Evolutionary conservation across 2,329 filamentous ascomycete species (phyloP), one percentile per base, ranked within the genome.

Genomic region (Aspergillus amoenus): DNA sequence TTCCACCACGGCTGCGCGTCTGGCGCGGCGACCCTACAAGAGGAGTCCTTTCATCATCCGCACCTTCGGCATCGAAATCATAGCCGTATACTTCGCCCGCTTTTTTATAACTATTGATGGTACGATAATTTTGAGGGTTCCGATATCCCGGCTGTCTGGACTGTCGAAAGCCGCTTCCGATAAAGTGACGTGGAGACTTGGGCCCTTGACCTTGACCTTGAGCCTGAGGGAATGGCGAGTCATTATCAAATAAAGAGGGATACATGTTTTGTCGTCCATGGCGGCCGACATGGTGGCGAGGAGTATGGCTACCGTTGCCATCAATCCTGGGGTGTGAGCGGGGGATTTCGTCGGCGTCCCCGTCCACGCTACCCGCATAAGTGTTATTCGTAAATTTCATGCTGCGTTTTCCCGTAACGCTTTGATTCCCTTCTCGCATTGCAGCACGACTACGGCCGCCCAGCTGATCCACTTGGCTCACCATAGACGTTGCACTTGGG

Each of bases 341-440:
- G 15, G 81, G 80, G 21, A 81, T 84, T 55, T 86, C 85, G 61
- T 84, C 84, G 15, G 87, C 87, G 52, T 87, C 86, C 56, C 92
- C 87, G 49, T 87, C 82, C 18, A 80, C 76, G 60, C 78, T 81
- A 61, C 84, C 85, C 61, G 82, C 86, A 73, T 90, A 91, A 1
- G 88, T 86, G 60, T 84, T 85, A 73, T 91, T 93, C 57, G 90
- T 89, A 70, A 97, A 97, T 69, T 97, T 97, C 91, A 96, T 97
- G 75, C 89, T 95, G 78, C 91, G 92, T 77, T 95, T 97, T 65
- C 88, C 84, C 8, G 84, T 83, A 17, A 89, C 80, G 50, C 82
- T 82, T 56, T 85, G 84, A 52, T 82, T 79, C 46, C 79, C 82
- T 57, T 92, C 89, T 66, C 90, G 78, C 27, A 89, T 77, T 52